These are phyloP conservation scores for Dipteronia sinensis DNA, from an alignment of 345 rosid species.

Conservation along the genomic window DNA sequence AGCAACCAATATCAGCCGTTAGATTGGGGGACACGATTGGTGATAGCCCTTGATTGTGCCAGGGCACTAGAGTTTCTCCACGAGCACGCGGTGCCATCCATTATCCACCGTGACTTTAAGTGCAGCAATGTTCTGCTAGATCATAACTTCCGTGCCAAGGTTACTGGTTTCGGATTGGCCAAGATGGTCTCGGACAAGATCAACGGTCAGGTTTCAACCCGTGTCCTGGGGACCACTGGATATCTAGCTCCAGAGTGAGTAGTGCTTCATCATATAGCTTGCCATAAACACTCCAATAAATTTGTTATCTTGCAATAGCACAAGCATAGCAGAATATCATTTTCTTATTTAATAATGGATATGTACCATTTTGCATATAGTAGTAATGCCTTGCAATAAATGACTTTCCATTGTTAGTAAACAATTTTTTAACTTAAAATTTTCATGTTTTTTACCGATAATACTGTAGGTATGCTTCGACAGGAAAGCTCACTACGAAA, in stretches of 20 bases:
- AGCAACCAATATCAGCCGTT: constrained; percentile 39
- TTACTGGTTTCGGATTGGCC: constrained; percentile 78
- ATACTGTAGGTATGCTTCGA: constrained; percentile 73
- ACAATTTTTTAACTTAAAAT: not conserved
- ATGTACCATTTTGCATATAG: not conserved
- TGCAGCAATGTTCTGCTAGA: constrained; percentile 74
- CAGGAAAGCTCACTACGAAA: constrained; percentile 89
- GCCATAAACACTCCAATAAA: constrained; percentile 14
- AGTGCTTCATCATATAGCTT: constrained; percentile 35
- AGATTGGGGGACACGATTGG: constrained; percentile 76
- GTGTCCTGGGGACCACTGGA: constrained; percentile 69
- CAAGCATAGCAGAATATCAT: constrained; percentile 30
- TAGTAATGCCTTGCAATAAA: not conserved
- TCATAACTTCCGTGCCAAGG: constrained; percentile 62
- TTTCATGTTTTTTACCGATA: not conserved
- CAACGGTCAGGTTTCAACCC: constrained; percentile 76
- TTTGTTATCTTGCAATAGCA: constrained; percentile 19
- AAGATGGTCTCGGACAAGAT: constrained; percentile 71
- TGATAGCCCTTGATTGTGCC: constrained; percentile 86
- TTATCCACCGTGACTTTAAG: constrained; percentile 87
- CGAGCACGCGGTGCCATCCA: constrained; percentile 57
- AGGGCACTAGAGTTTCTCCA: constrained; percentile 86
- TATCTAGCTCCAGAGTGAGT: constrained; percentile 97
- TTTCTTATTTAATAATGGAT: constrained; percentile 29
- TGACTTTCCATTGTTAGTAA: not conserved